Conservation (phyloP, 2,329 filamentous ascomycete genomes). For the Arthrocladium fulminans region DNA sequence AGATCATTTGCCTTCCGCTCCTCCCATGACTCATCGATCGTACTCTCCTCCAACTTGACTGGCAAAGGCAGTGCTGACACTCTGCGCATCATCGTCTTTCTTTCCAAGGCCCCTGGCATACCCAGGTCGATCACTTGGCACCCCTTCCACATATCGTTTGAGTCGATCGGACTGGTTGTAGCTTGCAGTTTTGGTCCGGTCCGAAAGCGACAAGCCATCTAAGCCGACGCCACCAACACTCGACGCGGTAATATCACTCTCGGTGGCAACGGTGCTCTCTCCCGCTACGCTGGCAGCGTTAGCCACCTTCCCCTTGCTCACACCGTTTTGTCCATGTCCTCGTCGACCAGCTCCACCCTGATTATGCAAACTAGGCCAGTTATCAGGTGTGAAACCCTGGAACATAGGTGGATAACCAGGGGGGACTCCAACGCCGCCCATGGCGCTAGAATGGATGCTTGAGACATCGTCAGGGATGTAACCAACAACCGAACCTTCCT, state of each 20-base stretch:
- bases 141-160: constrained; percentile 87
- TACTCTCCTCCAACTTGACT: constrained; percentile 73
- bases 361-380: constrained; percentile 76
- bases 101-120: constrained; percentile 51
- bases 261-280: constrained; percentile 84
- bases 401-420: constrained; percentile 92
- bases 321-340: constrained; percentile 43
- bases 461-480: constrained; percentile 97
- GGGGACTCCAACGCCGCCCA: constrained; percentile 73
- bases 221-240: constrained; percentile 78
- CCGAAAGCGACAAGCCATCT: constrained; percentile 59
- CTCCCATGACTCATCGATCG: constrained; percentile 40
- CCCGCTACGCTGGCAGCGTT: constrained; percentile 74
- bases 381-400: constrained; percentile 76
- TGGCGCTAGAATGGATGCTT: constrained; percentile 83
- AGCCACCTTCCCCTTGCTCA: constrained; percentile 58
- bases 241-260: constrained; percentile 74
- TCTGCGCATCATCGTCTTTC: constrained; percentile 87
- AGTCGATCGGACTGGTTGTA: constrained; percentile 80
- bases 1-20: background rate
- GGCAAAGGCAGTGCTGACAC: constrained; percentile 90
- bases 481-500: constrained; percentile 69
- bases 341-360: constrained; percentile 47
- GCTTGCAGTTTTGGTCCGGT: constrained; percentile 61
- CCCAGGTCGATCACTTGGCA: constrained; percentile 52